Evolutionary conservation across 2,329 filamentous ascomycete species (phyloP), one percentile per base, ranked within the genome.

Genomic region (Sodiomyces alkalinus): DNA sequence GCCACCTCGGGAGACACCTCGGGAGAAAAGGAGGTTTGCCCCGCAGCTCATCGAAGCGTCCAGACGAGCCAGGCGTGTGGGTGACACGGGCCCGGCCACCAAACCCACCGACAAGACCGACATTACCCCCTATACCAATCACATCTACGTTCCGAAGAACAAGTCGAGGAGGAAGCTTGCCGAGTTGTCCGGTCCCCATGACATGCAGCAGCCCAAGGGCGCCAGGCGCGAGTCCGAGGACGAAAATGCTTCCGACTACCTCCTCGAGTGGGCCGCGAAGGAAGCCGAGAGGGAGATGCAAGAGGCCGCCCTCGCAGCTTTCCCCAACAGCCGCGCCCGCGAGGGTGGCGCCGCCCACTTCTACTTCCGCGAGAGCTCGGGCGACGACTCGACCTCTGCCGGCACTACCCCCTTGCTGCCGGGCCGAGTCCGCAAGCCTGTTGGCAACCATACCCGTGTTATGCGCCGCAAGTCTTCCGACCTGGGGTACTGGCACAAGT

Each of bases 31-130:
- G 37, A 56, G 57, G 34, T 92, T 92, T 48, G 67, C 75, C 17
- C 83, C 83, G 9, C 77, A 87, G 43, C 60, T 92, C 31, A 75
- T 92, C 36, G 82, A 87, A 51, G 86, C 80, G 3, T 78, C 78
- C 4, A 71, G 74, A 41, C 66, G 83, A 29, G 73, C 74, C 19
- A 71, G 78, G 37, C 73, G 73, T 42, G 67, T 67, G 11, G 73
- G 73, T 13, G 76, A 83, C 41, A 51, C 62, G 1, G 64, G 62
- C 5, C 72, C 74, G 13, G 68, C 74, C 17, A 69, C 74, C 14
- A 62, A 61, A 30, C 71, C 68, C 8, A 65, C 67, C 33, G 74
- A 80, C 52, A 80, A 76, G 54, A 83, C 79, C 19, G 77, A 83
- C 44, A 75, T 74, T 31, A 71, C 68, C 0, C 70, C 72, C 20